Conservation (phyloP, 2,329 filamentous ascomycete species). For the Stachybotrys chartarum region DNA sequence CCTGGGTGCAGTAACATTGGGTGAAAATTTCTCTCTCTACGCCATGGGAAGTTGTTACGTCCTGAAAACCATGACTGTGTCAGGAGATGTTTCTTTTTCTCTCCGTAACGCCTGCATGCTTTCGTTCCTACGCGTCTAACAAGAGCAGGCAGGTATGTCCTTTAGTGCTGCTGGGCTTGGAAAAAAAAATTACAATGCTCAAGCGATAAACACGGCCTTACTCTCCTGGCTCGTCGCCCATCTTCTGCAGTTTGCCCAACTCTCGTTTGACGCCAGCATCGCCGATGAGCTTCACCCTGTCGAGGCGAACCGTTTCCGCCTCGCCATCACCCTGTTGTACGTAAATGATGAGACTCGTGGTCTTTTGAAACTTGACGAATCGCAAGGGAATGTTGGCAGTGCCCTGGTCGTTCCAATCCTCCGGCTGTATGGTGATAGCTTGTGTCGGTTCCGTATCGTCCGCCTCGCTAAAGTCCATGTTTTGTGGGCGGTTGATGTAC, state of each 20-base stretch:
- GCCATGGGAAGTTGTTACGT: neutral
- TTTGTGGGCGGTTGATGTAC: slow-evolving; percentile 82
- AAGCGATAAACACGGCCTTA: neutral
- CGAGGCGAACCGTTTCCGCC: slow-evolving; percentile 77
- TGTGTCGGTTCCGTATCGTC: slow-evolving; percentile 81
- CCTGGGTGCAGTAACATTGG: too few relatives aligned
- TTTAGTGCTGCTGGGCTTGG: neutral
- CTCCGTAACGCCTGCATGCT: neutral
- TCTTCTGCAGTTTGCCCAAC: slow-evolving; percentile 92
- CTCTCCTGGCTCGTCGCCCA: slow-evolving; percentile 55
- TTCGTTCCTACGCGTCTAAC: neutral
- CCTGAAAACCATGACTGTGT: neutral
- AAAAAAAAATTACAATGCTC: neutral
- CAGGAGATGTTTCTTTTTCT: neutral
- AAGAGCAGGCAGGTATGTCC: neutral
- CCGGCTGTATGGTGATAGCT: slow-evolving; percentile 62
- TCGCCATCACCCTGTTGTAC: slow-evolving; percentile 79
- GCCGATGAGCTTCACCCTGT: slow-evolving; percentile 73
- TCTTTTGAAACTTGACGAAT: slow-evolving; percentile 97
- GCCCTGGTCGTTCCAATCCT: slow-evolving; percentile 76
- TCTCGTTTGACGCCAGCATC: slow-evolving; percentile 88
- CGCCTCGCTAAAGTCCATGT: slow-evolving; percentile 91
- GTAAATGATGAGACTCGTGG: slow-evolving; percentile 80
- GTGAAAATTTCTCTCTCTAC: neutral
- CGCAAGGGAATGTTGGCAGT: slow-evolving; percentile 69